Conservation (phyloP, 352 stramenopile species). For the Hyphochytrium catenoides region DNA sequence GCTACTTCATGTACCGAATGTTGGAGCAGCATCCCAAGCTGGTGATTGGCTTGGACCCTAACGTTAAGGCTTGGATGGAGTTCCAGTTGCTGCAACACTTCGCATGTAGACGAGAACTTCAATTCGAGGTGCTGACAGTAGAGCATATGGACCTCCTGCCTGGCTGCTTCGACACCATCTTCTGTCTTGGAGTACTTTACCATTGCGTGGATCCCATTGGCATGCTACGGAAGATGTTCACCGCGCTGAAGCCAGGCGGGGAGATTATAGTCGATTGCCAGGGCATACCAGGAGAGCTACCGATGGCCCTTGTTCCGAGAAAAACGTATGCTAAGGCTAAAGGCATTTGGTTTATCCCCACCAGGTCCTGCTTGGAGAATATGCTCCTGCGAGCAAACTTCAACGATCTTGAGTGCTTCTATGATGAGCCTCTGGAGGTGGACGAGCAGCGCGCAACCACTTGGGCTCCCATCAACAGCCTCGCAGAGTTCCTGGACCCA, state of each 20-base stretch:
- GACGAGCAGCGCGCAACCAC: conserved; percentile 6
- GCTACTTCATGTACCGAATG: conserved; percentile 10
- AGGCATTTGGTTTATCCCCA: conserved; percentile 9
- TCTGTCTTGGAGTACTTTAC: conserved; percentile 8
- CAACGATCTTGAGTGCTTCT: conserved; percentile 5
- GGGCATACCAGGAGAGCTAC: conserved; percentile 3
- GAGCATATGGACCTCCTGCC: conserved; percentile 5
- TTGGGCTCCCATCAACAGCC: conserved; percentile 6
- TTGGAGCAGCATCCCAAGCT: conserved; percentile 3
- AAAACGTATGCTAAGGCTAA: conserved; percentile 9
- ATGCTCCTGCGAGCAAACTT: conserved; percentile 6
- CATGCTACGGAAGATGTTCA: conserved; percentile 7
- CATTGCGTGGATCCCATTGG: conserved; percentile 7
- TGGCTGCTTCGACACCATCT: conserved; percentile 7
- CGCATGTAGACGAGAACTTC: neutral
- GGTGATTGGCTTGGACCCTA: conserved; percentile 6
- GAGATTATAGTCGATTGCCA: too few species aligned
- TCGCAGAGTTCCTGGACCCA: conserved; percentile 5
- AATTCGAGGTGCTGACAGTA: neutral
- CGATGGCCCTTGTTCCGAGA: conserved; percentile 7
- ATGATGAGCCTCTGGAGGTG: conserved; percentile 1
- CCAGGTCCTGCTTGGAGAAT: conserved; percentile 2
- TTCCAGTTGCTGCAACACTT: conserved; percentile 7
- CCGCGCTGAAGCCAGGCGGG: too few species aligned
- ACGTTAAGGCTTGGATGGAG: conserved; percentile 7